phyloP scores from a whole-genome alignment of 2,329 filamentous ascomycete genomes.

The Stachybotrys chartarum region DNA sequence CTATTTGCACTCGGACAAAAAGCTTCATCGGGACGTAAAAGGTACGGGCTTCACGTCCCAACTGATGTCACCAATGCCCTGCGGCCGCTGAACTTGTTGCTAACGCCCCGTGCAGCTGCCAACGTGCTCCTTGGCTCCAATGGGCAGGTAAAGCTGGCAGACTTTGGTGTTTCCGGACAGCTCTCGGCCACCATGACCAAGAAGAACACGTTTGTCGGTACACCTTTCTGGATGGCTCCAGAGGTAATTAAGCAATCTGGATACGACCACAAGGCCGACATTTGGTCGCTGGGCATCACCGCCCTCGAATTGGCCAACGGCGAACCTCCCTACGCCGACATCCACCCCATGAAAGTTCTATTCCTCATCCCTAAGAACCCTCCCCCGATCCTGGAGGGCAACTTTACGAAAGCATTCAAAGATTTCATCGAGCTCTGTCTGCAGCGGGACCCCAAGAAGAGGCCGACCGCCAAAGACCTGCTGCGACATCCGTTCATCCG shows the following conservation, averaged over 20 bases:
- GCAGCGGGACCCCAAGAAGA: constrained; percentile 80
- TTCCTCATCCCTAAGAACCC: constrained; percentile 95
- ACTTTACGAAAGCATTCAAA: constrained; percentile 77
- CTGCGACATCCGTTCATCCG: constrained; percentile 86
- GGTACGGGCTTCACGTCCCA: constrained; percentile 40
- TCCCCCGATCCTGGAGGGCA: constrained; percentile 72
- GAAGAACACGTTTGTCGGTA: constrained; percentile 98
- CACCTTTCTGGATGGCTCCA: constrained; percentile 98
- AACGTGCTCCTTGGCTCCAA: constrained; percentile 85
- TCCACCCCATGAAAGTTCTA: constrained; percentile 96
- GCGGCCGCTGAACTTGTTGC: not conserved
- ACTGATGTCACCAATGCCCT: not conserved
- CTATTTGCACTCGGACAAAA: constrained; percentile 92
- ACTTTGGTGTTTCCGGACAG: constrained; percentile 96
- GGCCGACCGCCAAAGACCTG: constrained; percentile 80
- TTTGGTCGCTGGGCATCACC: constrained; percentile 94
- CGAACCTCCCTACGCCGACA: constrained; percentile 91
- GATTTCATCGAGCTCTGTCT: constrained; percentile 80
- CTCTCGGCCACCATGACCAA: constrained; percentile 98
- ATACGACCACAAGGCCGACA: constrained; percentile 96
- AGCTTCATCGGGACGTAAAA: constrained; percentile 94
- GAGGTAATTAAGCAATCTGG: constrained; percentile 98
- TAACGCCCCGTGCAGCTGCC: constrained; percentile 52
- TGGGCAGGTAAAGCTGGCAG: constrained; percentile 93
- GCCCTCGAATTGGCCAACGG: constrained; percentile 86